Evolutionary conservation across 495 filamentous ascomycete species (phyloP), one percentile per base, ranked within the genome.

Genomic region (Penicillium dipodomyicola): DNA sequence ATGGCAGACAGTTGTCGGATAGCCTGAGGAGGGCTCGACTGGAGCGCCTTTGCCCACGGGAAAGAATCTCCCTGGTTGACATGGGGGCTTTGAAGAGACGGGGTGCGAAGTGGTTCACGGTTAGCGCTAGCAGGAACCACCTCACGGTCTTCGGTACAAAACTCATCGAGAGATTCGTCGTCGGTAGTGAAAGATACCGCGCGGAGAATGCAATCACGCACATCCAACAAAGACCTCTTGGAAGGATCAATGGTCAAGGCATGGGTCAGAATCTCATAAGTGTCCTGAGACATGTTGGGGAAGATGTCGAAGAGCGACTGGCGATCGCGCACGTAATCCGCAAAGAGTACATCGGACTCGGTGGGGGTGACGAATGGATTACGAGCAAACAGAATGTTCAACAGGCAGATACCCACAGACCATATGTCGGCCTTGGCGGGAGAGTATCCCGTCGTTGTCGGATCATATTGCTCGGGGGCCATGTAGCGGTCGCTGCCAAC

Each of bases 401-500:
- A 80, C 54, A 98, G 76, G 68, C 93, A 97, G 72, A 98, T 89
- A 46, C 94, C 94, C 64, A 98, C 86, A 46, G 92, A 91, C 94
- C 94, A 98, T 61, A 96, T 85, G 71, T 98, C 94, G 19, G 95
- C 94, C 73, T 95, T 83, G 49, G 90, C 91, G 30, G 94, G 92
- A 42, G 91, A 93, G 76, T 97, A 97, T 61, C 94, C 94, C 47
- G 78, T 81, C 55, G 85, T 85, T 63, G 84, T 77, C 22, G 92
- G 89, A 61, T 97, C 93, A 61, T 92, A 97, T 65, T 98, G 94
- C 72, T 97, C 94, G 17, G 94, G 94, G 48, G 94, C 91, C 94
- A 98, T 98, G 75, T 98, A 98, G 32, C 94, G 90, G 64, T 98
- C 95, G 71, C 93, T 97, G 50, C 94, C 94, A 46, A 98, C 94